A percentile compares a stretch with the other conserved stretches of the same genome.
phyloP scores from a whole-genome alignment of 192 early-diverging fungal genomes.

The Podila minutissima region DNA sequence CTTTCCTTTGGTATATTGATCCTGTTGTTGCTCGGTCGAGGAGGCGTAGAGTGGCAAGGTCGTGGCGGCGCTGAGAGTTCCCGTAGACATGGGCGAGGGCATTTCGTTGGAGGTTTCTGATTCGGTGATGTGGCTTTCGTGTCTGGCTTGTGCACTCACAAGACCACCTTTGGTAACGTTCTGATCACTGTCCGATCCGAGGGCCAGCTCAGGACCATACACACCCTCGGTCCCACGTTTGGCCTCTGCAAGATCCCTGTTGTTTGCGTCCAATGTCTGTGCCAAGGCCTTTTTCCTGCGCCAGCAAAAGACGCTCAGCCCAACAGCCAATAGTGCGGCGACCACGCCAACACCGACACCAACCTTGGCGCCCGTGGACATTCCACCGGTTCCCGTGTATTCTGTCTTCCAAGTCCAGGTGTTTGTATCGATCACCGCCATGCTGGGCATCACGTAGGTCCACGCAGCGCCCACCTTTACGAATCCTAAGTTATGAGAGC shows the following conservation, averaged over 20 bases:
- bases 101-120: not conserved
- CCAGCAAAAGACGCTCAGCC: conserved; percentile 20
- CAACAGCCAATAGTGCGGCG: conserved; percentile 7
- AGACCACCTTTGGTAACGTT: too few species aligned
- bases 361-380: conserved; percentile 36
- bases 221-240: not conserved
- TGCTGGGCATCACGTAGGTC: conserved; percentile 7
- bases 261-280: not conserved
- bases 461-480: not conserved
- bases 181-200: too few species aligned
- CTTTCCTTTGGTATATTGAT: not conserved
- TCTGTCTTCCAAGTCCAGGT: conserved; percentile 29
- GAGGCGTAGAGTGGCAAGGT: conserved; percentile 3
- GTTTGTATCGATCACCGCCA: conserved; percentile 33
- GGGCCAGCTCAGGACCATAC: too few species aligned
- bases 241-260: not conserved
- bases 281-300: not conserved
- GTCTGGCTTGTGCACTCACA: not conserved
- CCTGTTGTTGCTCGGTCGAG: not conserved
- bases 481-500: conserved; percentile 10
- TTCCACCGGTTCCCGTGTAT: conserved; percentile 21
- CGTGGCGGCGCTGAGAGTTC: not conserved
- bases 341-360: conserved; percentile 31
- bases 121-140: not conserved
- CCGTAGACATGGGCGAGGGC: not conserved